Base-by-base conservation (phyloP, 257 asterid species). In the Eustoma russellianum region DNA sequence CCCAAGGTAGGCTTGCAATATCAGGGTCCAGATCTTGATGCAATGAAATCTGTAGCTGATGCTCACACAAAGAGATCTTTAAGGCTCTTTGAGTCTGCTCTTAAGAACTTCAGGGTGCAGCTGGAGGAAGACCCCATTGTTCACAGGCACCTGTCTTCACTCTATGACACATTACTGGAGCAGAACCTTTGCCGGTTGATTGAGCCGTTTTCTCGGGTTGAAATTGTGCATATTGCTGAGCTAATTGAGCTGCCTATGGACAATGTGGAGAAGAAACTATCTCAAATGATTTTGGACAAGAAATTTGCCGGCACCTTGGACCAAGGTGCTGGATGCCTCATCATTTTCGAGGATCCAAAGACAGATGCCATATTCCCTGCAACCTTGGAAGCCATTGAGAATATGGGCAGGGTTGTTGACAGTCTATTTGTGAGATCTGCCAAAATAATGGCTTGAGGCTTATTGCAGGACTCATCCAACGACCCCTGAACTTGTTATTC, bases 261-360 rank as follows among this genome's bases (percentile, higher is more conserved):
- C 34, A 74, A 70, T 24, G 77, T 70, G n/a, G 77, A 75, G 74
- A 70, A 70, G 77, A 75, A 75, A 54, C 44, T 75, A 13, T 70
- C 80, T 30, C 74, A 70, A 59, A 75, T 75, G 80, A 75, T 75
- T 38, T 60, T 75, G 60, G 80, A 75, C 49, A 75, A 70, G 77
- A 70, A 70, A 64, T 75, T 75, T 28, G 80, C 80, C 0, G 80
- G 80, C 8, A 74, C 80, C 48, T 58, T 74, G 52, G 77, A 74
- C 66, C 80, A 74, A 50, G 80, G 80, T 19, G 77, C 80, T 16
- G 80, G 80, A 55, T 74, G 76, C 66, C 80, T 74, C 46, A 67
- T 74, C 17, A 70, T 74, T 33, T 74, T 74, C 13, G 80, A 74
- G 17, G 80, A 74, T 45, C 80, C 74, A 0, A 74, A 74, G 70